phyloP scores from a whole-genome alignment of 1,284 basidiomycete genomes.

The Ganoderma lingzhi region DNA sequence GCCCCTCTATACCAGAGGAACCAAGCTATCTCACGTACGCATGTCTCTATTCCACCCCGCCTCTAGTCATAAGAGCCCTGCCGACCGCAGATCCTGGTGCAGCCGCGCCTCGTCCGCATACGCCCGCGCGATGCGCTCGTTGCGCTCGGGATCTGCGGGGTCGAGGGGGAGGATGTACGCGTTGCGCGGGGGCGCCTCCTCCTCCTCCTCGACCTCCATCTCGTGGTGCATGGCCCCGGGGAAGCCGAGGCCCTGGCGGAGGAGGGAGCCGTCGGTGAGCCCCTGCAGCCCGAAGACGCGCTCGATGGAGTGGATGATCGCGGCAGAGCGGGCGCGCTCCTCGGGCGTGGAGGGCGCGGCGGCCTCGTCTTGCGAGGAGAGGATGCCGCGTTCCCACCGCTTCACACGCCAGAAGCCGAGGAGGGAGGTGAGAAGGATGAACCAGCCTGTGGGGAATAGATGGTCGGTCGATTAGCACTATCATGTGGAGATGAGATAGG shows the following conservation, averaged over 20 bases:
- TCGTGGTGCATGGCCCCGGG: conserved; percentile 43
- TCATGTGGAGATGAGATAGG: not conserved
- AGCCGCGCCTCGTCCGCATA: conserved; percentile 63
- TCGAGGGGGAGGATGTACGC: conserved; percentile 54
- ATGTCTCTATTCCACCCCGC: not conserved
- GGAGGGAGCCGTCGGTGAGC: conserved; percentile 52
- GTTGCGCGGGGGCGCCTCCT: conserved; percentile 33
- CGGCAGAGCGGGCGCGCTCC: conserved; percentile 30
- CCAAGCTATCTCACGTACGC: conserved; percentile 1
- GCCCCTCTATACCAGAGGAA: not conserved
- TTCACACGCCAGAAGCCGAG: conserved; percentile 95
- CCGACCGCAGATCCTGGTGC: conserved; percentile 65
- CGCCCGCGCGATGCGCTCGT: conserved; percentile 54
- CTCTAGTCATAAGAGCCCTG: conserved; percentile 57
- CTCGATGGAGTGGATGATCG: conserved; percentile 48
- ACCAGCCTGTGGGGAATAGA: conserved; percentile 71
- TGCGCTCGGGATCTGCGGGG: conserved; percentile 53
- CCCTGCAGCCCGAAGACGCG: conserved; percentile 54
- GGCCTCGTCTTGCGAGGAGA: conserved; percentile 46
- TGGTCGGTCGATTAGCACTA: not conserved
- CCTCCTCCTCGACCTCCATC: conserved; percentile 35
- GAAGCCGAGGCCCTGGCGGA: conserved; percentile 57
- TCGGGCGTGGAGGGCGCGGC: conserved; percentile 40
- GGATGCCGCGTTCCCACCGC: conserved; percentile 82
- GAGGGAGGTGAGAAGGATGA: conserved; percentile 86